A percentile compares a stretch with the other conserved stretches of the same genome.
These are phyloP conservation scores for Trichophyton rubrum DNA, from an alignment of 2,329 filamentous ascomycete species.

Conservation along the genomic window DNA sequence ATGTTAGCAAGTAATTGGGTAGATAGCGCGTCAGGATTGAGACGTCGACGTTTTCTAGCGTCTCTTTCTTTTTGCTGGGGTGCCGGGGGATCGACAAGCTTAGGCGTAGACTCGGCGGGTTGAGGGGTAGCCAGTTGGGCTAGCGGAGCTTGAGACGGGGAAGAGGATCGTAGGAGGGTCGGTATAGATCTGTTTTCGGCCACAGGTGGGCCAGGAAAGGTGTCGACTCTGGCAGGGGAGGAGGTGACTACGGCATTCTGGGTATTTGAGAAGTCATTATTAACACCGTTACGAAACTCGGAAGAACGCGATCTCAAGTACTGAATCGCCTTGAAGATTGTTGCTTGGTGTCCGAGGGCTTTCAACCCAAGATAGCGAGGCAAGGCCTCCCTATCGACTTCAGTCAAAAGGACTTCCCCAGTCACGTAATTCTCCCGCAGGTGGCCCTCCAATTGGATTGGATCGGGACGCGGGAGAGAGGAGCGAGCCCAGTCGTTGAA, in stretches of 20 bases:
- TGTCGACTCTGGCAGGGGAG: neutral
- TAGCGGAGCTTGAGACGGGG: neutral
- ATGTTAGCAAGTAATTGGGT: neutral
- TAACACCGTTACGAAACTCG: conserved; percentile 31
- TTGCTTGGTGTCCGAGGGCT: conserved; percentile 45
- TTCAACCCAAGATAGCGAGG: conserved; percentile 47
- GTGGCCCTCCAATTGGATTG: conserved; percentile 39
- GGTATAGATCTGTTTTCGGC: neutral
- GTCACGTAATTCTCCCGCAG: conserved; percentile 53
- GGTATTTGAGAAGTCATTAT: neutral
- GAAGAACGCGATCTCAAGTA: conserved; percentile 43
- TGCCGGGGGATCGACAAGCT: neutral
- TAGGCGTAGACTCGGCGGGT: neutral
- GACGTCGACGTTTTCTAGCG: conserved; percentile 22
- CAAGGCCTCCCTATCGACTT: conserved; percentile 38
- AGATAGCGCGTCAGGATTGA: conserved; percentile 14
- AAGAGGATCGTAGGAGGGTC: neutral
- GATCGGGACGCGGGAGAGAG: conserved; percentile 29
- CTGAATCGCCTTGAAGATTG: conserved; percentile 46
- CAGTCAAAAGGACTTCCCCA: conserved; percentile 51
- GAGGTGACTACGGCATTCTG: neutral
- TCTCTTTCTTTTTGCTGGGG: conserved; percentile 16
- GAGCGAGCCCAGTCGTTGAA: conserved; percentile 33
- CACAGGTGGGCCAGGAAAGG: neutral
- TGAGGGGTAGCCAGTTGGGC: neutral